Percentiles rank a stretch among this genome's conserved stretches.
Evolutionary conservation across 2,329 filamentous ascomycete species (phyloP).

Genomic region (Tolypocladium tropicale): DNA sequence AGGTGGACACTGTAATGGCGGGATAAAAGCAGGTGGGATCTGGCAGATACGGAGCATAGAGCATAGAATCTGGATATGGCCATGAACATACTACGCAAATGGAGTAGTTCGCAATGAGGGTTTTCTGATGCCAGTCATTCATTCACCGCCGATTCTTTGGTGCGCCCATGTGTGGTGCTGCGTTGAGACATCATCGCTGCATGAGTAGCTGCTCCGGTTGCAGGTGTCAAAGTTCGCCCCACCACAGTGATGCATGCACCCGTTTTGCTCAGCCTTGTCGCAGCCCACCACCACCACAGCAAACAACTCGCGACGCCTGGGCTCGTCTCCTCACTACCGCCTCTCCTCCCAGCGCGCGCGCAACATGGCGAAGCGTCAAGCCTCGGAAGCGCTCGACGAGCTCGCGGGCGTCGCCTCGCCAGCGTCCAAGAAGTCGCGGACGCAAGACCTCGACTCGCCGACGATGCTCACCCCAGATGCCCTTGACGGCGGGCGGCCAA

Average conservation of each 20-base stretch:
- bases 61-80: not conserved
- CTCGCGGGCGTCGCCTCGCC: conserved; percentile 44
- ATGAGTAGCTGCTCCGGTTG: not conserved
- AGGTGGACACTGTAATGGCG: conserved; percentile 9
- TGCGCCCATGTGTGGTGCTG: too few species aligned
- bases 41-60: not conserved
- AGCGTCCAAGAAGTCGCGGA: conserved; percentile 46
- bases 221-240: not conserved
- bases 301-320: not conserved
- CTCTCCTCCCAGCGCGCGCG: not conserved
- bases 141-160: too few species aligned
- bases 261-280: conserved; percentile 6
- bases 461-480: conserved; percentile 4
- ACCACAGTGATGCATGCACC: conserved; percentile 4
- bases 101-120: not conserved
- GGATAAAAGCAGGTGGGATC: not conserved
- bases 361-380: conserved; percentile 44
- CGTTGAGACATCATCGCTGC: too few species aligned
- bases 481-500: not conserved
- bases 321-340: not conserved
- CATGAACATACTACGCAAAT: not conserved
- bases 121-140: not conserved
- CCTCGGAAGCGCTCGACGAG: conserved; percentile 50
- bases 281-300: not conserved
- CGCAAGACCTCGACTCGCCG: conserved; percentile 34